Evolutionary conservation across 1,139 yeast species (phyloP), one percentile per base, ranked within the genome.

Genomic region (Kodamaea ohmeri): DNA sequence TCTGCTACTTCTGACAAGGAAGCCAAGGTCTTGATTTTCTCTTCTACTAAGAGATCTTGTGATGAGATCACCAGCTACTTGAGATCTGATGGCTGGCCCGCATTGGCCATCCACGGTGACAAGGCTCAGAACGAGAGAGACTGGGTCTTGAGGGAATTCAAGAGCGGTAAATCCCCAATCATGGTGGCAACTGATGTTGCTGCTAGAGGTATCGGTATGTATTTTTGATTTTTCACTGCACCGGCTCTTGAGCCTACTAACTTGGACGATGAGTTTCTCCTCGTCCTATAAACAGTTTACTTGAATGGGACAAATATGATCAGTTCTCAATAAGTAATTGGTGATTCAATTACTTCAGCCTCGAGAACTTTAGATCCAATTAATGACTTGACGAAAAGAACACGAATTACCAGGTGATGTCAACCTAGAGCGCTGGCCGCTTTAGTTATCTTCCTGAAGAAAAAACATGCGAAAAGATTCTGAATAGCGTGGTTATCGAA

Each of bases 161-260:
- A 84, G 76, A 63, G 80, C 45, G 97, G 97, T 52, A 84, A 83
- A 63, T 81, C 95, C 41, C 96, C 97, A 50, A 84, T 92, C 59
- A 89, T 92, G 97, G 96, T 90, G 62, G 98, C 98, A 48, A 92
- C 98, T 52, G 98, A 92, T 68, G 98, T 92, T 65, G 98, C 98
- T 46, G 96, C 98, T 51, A 88, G 98, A 79, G 98, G 98, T 81
- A 90, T 92, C 76, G 98, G 96, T 89, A 88, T 71, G 97, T 86
- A 66, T 66, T 46, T 48, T 51, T 49, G 47, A 29, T 45, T 27
- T 27, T 30, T 25, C 25, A 19, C 34, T 30, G 14, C 8, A 12
- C 15, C 27, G n/a, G 21, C 20, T 32, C 20, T 19, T 11, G 17
- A 15, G 34, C 34, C 11, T 35, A 35, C 38, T 35, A 35, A 35